phyloP scores from a whole-genome alignment of 495 filamentous ascomycete species.

The Penicillium turbatum region DNA sequence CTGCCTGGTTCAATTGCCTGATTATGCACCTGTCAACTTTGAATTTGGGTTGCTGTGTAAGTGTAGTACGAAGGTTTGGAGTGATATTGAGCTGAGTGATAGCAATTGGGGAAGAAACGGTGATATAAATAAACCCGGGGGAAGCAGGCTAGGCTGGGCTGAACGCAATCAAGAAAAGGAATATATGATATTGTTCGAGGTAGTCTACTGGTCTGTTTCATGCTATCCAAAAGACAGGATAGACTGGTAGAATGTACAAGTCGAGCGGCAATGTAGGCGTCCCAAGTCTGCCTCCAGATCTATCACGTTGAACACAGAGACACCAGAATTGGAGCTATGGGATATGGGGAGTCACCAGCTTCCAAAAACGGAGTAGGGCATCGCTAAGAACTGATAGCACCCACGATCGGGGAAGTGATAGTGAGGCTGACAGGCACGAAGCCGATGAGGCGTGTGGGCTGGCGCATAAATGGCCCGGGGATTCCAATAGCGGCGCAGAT shows the following conservation, averaged over 20 bases:
- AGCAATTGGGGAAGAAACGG: background rate
- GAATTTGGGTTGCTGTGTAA: background rate
- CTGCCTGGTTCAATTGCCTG: background rate
- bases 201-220: background rate
- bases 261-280: background rate
- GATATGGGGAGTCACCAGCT: slow-evolving; percentile 3
- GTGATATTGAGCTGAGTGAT: background rate
- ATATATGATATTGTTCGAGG: background rate
- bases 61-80: background rate
- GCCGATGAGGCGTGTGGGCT: slow-evolving; percentile 12
- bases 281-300: background rate
- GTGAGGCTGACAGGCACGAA: slow-evolving; percentile 26
- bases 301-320: slow-evolving; percentile 1
- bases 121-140: background rate
- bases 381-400: slow-evolving; percentile 15
- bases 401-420: slow-evolving; percentile 4
- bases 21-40: slow-evolving; percentile 1
- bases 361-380: slow-evolving; percentile 6
- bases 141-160: background rate
- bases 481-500: slow-evolving; percentile 30
- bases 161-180: background rate
- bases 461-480: slow-evolving; percentile 14
- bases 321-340: slow-evolving; percentile 17
- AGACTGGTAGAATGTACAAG: background rate
- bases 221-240: background rate